Evolutionary conservation across 164 flowering plant genomes (phyloP).

Genomic region (Magnolia changhungtana): DNA sequence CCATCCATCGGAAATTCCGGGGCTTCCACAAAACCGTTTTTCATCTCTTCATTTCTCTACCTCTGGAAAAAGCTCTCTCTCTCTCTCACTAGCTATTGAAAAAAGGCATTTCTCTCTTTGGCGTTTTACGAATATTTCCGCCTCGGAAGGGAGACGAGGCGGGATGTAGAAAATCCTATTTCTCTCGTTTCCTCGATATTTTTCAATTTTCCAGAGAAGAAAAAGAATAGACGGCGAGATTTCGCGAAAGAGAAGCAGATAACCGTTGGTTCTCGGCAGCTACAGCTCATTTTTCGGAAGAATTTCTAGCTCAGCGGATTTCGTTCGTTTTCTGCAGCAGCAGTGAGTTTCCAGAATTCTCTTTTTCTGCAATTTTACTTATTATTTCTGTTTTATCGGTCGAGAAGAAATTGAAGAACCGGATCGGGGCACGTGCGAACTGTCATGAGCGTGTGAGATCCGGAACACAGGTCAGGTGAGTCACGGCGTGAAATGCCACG

Average conservation of each 20-base stretch:
- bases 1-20: neutral
- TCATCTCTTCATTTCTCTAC: neutral
- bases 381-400: neutral
- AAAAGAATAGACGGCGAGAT: neutral
- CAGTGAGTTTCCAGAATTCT: neutral
- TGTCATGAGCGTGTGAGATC: no score
- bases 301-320: neutral
- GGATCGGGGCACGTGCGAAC: no score
- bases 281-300: neutral
- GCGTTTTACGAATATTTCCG: neutral
- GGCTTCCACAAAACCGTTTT: neutral
- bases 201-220: no score
- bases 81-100: neutral
- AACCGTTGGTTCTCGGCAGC: neutral
- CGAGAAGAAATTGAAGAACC: neutral
- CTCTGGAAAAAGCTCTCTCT: neutral
- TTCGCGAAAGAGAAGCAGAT: neutral
- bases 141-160: neutral
- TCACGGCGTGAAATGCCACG: no score
- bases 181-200: neutral
- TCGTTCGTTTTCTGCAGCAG: neutral
- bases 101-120: neutral
- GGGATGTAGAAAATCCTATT: neutral
- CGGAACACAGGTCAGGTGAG: no score
- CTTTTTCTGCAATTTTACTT: neutral